Percentiles rank a stretch among this genome's conserved stretches.
Conservation (phyloP, 768 basidiomycete genomes). For the Galerina sulciceps region DNA sequence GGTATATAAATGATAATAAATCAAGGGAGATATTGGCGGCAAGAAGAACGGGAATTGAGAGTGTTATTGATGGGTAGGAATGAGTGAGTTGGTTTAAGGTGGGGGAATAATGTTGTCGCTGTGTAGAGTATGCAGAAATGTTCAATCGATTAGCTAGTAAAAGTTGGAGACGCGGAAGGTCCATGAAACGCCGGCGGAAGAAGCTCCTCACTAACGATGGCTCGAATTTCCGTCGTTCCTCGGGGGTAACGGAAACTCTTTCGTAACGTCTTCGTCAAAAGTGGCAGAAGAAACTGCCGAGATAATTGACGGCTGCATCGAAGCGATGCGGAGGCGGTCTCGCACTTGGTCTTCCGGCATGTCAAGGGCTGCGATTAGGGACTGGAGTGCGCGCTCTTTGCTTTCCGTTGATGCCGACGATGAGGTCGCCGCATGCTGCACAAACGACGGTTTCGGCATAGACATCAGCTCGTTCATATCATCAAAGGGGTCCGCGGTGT, state of each 20-base stretch:
- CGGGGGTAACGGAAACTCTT: slow-evolving; percentile 41
- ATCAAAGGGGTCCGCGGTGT: slow-evolving; percentile 42
- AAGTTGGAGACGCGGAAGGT: background rate
- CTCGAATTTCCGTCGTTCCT: slow-evolving; percentile 5
- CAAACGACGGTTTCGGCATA: slow-evolving; percentile 33
- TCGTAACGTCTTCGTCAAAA: slow-evolving; percentile 41
- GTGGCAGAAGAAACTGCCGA: slow-evolving; percentile 34
- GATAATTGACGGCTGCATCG: slow-evolving; percentile 58
- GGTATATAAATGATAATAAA: background rate
- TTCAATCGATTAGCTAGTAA: background rate
- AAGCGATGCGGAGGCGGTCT: slow-evolving; percentile 56
- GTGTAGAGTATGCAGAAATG: too few species aligned
- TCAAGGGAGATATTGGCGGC: background rate
- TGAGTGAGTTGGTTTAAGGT: background rate
- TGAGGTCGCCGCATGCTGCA: slow-evolving; percentile 31
- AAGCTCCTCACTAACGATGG: background rate
- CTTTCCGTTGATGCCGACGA: slow-evolving; percentile 45
- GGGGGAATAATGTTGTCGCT: background rate
- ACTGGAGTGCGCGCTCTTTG: slow-evolving; percentile 60
- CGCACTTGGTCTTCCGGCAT: slow-evolving; percentile 49
- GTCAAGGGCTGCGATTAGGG: slow-evolving; percentile 72
- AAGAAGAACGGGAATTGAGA: background rate
- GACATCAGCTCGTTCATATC: slow-evolving; percentile 37
- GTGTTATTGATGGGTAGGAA: background rate
- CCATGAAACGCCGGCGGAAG: background rate